Evolutionary conservation across 1,284 basidiomycete species (phyloP), one percentile per base, ranked within the genome.

Genomic region (Austroboletus rostrupii): DNA sequence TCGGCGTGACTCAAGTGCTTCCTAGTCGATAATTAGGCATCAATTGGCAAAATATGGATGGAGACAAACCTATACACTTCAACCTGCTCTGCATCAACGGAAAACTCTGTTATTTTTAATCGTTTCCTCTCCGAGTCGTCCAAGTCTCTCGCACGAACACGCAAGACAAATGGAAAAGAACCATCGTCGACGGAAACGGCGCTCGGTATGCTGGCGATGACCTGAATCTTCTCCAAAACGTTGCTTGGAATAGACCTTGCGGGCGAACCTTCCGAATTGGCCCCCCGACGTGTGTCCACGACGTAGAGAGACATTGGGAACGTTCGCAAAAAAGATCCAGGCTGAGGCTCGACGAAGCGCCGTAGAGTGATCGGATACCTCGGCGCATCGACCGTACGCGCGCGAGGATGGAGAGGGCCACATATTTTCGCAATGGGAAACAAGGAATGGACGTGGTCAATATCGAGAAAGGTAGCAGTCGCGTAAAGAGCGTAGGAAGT

Each of bases 401-500:
- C 56, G 28, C 72, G 73, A 17, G 73, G 69, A 51, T 72, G 70
- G 61, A 78, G 75, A 10, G 76, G 70, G 3, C 74, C 60, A 55
- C 78, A 85, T 13, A 84, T 60, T 5, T 70, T 65, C 13, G 75
- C 70, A 53, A 80, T 70, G 11, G 73, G 73, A 65, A 73, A 77
- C 1, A 61, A 53, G 14, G 62, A 61, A 28, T 61, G 53, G 35
- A 63, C 57, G 10, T 78, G 76, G 31, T 77, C 76, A 35, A 75
- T 49, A 43, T 71, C 65, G 28, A 70, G 54, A 57, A 81, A 84
- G 55, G 74, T 79, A 6, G 84, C 86, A 21, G 78, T 77, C 11
- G 85, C 85, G 57, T 79, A 80, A 31, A 91, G 72, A n/a, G 73
- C 70, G 60, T 91, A 91, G 45, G 72, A 74, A 16, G 79, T 77